These are phyloP conservation scores for Hypoxylon sp. DNA, from an alignment of 2,329 filamentous ascomycete genomes.

Conservation along the genomic window DNA sequence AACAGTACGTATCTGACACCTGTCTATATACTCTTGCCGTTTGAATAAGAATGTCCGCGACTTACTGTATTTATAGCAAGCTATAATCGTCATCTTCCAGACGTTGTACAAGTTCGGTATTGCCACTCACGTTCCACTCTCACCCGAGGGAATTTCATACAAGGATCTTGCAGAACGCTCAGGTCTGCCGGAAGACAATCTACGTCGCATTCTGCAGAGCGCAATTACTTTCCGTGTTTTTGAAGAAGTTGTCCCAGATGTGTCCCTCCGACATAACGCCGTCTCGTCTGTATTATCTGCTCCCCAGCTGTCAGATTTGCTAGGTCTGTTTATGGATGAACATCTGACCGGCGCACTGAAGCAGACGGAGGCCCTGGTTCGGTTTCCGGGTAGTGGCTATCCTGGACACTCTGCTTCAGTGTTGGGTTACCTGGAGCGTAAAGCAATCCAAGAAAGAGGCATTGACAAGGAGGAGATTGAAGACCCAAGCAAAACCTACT, in stretches of 20 bases:
- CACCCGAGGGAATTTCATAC: slow-evolving; percentile 30
- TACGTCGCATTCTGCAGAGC: slow-evolving; percentile 39
- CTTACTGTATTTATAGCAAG: slow-evolving; percentile 25
- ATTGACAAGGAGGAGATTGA: slow-evolving; percentile 14
- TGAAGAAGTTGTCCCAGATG: slow-evolving; percentile 36
- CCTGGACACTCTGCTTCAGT: slow-evolving; percentile 40
- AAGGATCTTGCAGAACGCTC: slow-evolving; percentile 29
- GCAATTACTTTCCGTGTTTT: slow-evolving; percentile 42
- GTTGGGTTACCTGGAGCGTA: slow-evolving; percentile 27
- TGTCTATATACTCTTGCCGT: neutral
- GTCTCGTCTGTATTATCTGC: slow-evolving; percentile 30
- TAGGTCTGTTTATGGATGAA: slow-evolving; percentile 37
- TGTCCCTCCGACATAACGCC: slow-evolving; percentile 40
- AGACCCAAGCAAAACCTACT: slow-evolving; percentile 38
- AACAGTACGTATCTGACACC: slow-evolving; percentile 24
- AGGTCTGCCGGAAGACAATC: slow-evolving; percentile 37
- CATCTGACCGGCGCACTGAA: slow-evolving; percentile 24
- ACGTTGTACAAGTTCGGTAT: slow-evolving; percentile 39
- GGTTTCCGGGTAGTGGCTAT: slow-evolving; percentile 40
- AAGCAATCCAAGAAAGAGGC: slow-evolving; percentile 14
- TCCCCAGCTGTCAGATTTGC: slow-evolving; percentile 30
- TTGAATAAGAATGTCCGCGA: neutral
- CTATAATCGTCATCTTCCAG: slow-evolving; percentile 32
- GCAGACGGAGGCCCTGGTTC: slow-evolving; percentile 35
- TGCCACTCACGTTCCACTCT: slow-evolving; percentile 35